Base-by-base conservation (phyloP, 2,329 filamentous ascomycete genomes). In the Rugonectria rugulosa region DNA sequence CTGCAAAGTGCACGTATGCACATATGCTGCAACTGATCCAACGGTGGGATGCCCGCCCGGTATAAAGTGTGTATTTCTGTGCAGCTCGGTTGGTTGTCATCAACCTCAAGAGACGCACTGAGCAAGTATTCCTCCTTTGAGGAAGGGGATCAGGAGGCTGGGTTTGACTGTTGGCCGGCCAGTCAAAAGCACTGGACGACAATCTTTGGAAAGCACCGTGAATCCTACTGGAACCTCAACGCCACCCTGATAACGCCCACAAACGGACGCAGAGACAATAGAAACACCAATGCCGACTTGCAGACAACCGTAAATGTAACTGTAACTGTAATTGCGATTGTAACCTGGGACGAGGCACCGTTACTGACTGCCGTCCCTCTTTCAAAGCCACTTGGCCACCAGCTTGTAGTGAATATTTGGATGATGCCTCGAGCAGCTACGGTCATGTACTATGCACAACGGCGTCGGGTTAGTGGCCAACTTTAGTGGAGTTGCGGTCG, bases 101-200 rank as follows among this genome's bases (percentile, higher is more conserved):
- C 4, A 14, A 29, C 26, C 7, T 7, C 12, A 12, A 7, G 26
- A 29, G 26, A 12, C 7, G 26, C 12, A 29, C 12, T 29, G 26
- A 29, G 12, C 7, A 12, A 12, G n/a, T n/a, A n/a, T 32, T 32
- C 11, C 29, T 6, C 14, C 26, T 27, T n/a, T n/a, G 26, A 29
- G 7, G 12, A 12, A 12, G 31, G 31, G 31, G 3, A 23, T 46
- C 34, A n/a, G n/a, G 32, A 36, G 5, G 23, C n/a, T 38, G 26
- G 32, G n/a, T n/a, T n/a, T n/a, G n/a, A n/a, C 27, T 53, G 50
- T 53, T 47, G 43, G 27, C 36, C 29, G 53, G 53, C 53, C 53
- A 50, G 26, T 56, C 53, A 45, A 12, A 47, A 23, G 15, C 26
- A 29, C 17, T 37, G 46, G 29, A 48, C 7, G 26, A 7, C 12